Evolutionary conservation across 1,284 basidiomycete species (phyloP), one percentile per base, ranked within the genome.

Genomic region (Peniophora sp.): DNA sequence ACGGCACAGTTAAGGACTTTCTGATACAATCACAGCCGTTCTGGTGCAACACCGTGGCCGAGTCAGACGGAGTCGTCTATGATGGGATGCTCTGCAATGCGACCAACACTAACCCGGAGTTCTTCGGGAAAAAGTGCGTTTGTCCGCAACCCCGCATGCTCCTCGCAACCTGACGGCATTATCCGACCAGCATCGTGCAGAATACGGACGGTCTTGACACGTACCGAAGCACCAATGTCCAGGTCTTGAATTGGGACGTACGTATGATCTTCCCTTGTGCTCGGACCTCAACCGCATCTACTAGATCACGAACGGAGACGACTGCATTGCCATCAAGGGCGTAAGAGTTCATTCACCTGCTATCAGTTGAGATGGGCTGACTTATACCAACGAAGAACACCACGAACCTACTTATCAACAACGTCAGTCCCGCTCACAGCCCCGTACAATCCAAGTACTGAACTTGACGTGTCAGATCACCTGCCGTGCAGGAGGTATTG

Each of bases 141-240:
- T 32, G 12, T 32, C 27, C 27, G 27, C 14, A 35, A 2, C 35
- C 39, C 44, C 35, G 34, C 41, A 17, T 45, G 27, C 25, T 36
- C 43, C 11, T 45, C 16, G 17, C n/a, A 16, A 8, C 5, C 38
- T 41, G 8, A 41, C 19, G 8, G n/a, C n/a, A 17, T 12, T 32
- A 5, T 32, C 38, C 19, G 19, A 41, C 9, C 48, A 81, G 78
- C 58, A 74, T 80, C 56, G 78, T 84, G 0, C 80, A 77, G 49
- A 85, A 85, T 60, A 85, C 81, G 3, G 80, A 83, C 64, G 79
- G 80, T 16, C 80, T 81, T 53, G 71, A 85, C 59, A 83, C 80
- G 0, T 86, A 78, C 61, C 69, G 78, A 41, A 77, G 75, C 49
- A 69, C 79, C 56, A 66, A 71, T 27, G 64, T 85, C 32, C 68